Conservation (phyloP, 2,329 filamentous ascomycete genomes). For the Phialophora chinensis region DNA sequence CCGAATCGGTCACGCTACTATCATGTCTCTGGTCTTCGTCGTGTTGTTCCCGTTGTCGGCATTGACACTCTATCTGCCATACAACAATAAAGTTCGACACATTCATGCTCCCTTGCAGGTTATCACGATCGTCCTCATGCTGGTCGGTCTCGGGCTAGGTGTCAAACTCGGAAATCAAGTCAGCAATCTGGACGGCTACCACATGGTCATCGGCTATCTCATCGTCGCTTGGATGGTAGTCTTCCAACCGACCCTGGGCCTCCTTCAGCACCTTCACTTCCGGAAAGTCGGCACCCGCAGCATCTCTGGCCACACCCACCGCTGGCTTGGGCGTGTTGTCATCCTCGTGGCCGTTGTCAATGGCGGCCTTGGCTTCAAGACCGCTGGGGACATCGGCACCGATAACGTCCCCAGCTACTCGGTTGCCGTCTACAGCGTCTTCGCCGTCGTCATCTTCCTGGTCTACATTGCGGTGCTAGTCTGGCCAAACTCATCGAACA, state of each 20-base stretch:
- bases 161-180: constrained; percentile 55
- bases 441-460: constrained; percentile 56
- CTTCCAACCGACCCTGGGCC: constrained; percentile 61
- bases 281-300: constrained; percentile 49
- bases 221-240: constrained; percentile 60
- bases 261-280: constrained; percentile 59
- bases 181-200: constrained; percentile 48
- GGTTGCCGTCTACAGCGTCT: constrained; percentile 57
- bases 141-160: constrained; percentile 59
- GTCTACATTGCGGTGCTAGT: constrained; percentile 47
- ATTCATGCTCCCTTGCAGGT: constrained; percentile 56
- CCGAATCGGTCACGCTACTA: constrained; percentile 44
- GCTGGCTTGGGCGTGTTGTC: constrained; percentile 61
- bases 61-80: constrained; percentile 45
- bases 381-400: constrained; percentile 49
- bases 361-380: constrained; percentile 60
- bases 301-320: constrained; percentile 53
- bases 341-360: constrained; percentile 62
- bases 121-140: constrained; percentile 55
- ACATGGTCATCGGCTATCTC: constrained; percentile 62
- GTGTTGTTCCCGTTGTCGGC: constrained; percentile 47
- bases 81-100: constrained; percentile 51
- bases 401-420: constrained; percentile 42
- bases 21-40: constrained; percentile 53
- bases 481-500: constrained; percentile 13